A percentile compares a stretch with the other conserved stretches of the same genome.
phyloP scores from a whole-genome alignment of 2,329 filamentous ascomycete genomes.

The Stachybotrys chartarum region DNA sequence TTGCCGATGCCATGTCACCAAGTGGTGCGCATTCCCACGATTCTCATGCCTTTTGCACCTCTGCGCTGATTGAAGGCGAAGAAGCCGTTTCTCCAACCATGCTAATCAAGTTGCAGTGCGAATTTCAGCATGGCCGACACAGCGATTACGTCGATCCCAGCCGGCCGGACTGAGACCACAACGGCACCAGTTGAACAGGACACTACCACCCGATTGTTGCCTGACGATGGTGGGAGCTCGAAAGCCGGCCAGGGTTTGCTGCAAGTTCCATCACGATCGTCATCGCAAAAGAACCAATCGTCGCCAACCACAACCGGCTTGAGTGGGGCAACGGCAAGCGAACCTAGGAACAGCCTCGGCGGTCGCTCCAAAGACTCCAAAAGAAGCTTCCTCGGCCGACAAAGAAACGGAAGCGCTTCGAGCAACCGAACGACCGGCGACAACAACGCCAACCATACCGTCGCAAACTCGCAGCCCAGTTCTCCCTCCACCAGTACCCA shows the following conservation, averaged over 20 bases:
- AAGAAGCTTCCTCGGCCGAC: constrained; percentile 54
- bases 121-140: constrained; percentile 24
- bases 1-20: background rate
- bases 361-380: constrained; percentile 59
- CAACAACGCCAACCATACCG: constrained; percentile 43
- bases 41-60: background rate
- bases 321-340: constrained; percentile 52
- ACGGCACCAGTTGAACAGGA: constrained; percentile 25
- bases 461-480: constrained; percentile 42
- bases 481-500: constrained; percentile 41
- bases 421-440: constrained; percentile 54
- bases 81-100: background rate
- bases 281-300: constrained; percentile 51
- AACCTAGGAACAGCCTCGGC: constrained; percentile 55
- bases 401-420: constrained; percentile 60
- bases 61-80: background rate
- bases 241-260: constrained; percentile 48
- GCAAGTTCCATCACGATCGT: constrained; percentile 55
- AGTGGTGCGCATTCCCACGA: background rate
- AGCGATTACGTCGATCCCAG: constrained; percentile 12
- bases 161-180: constrained; percentile 25
- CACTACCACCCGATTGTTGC: constrained; percentile 31
- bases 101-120: constrained; percentile 13
- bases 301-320: constrained; percentile 53
- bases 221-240: constrained; percentile 32